A percentile compares a stretch with the other conserved stretches of the same genome.
Evolutionary conservation across 129 eudicot genomes (phyloP).

Genomic region (Ambrosia trifida): DNA sequence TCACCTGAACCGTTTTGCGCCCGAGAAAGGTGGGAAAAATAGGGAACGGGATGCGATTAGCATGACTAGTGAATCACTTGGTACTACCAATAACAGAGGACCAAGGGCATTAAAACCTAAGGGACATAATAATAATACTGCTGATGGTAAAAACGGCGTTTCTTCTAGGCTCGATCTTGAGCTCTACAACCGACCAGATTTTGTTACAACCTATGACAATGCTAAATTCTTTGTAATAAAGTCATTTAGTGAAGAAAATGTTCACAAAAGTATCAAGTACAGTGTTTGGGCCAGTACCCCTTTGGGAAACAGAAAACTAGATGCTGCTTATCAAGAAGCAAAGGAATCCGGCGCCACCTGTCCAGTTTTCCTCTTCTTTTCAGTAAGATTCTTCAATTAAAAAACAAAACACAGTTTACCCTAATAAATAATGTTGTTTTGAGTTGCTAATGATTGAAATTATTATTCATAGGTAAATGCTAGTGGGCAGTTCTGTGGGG

Average conservation of each 20-base stretch:
- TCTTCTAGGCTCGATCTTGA: slow-evolving; percentile 47
- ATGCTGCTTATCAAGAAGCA: slow-evolving; percentile 85
- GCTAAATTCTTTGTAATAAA: slow-evolving; percentile 88
- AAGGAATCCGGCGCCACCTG: slow-evolving; percentile 53
- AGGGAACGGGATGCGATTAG: slow-evolving; percentile 55
- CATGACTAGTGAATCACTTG: slow-evolving; percentile 45
- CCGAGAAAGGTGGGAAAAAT: slow-evolving; percentile 58
- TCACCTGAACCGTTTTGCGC: slow-evolving; percentile 42
- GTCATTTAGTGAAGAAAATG: slow-evolving; percentile 94
- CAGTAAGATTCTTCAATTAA: slow-evolving; percentile 47
- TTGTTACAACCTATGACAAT: slow-evolving; percentile 59
- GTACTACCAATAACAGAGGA: slow-evolving; percentile 65
- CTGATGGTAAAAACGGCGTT: slow-evolving; percentile 45
- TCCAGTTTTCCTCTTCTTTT: slow-evolving; percentile 86
- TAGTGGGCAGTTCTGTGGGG: slow-evolving; percentile 94
- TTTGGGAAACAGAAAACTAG: slow-evolving; percentile 81
- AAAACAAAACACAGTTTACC: not conserved
- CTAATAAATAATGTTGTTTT: not conserved
- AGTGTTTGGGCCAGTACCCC: slow-evolving; percentile 94
- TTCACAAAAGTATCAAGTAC: slow-evolving; percentile 90
- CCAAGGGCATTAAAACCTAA: slow-evolving; percentile 80
- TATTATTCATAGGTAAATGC: slow-evolving; percentile 66
- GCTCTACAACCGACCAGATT: slow-evolving; percentile 61
- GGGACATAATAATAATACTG: slow-evolving; percentile 32
- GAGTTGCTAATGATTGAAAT: not conserved